A percentile compares a stretch with the other conserved stretches of the same genome.
phyloP scores from a whole-genome alignment of 2,329 filamentous ascomycete species.

The Colletotrichum scovillei region DNA sequence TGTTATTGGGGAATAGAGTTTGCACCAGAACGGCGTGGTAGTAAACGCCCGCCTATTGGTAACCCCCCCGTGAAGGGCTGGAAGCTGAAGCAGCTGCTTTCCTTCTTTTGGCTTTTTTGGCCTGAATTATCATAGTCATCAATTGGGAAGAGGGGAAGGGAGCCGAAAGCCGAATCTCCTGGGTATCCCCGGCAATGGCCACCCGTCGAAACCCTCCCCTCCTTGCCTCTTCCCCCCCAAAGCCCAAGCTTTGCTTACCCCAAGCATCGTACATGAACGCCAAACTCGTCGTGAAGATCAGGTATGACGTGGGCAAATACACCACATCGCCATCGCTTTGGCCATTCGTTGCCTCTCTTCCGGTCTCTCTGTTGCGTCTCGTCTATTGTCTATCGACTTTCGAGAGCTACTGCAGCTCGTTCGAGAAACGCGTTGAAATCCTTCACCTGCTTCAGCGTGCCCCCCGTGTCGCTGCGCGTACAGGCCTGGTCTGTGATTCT shows the following conservation, averaged over 20 bases:
- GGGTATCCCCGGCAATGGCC: constrained; percentile 23
- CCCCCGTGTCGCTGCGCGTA: constrained; percentile 59
- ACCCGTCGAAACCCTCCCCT: background rate
- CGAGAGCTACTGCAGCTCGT: constrained; percentile 67
- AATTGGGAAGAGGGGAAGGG: background rate
- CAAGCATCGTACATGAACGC: background rate
- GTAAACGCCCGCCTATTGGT: background rate
- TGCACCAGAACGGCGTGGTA: background rate
- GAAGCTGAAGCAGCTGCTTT: background rate
- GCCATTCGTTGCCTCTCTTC: background rate
- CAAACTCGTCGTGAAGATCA: background rate
- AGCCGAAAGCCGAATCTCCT: constrained; percentile 28
- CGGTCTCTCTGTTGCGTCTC: background rate
- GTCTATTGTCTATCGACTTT: constrained; percentile 42
- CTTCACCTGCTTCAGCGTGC: constrained; percentile 65
- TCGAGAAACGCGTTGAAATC: constrained; percentile 75
- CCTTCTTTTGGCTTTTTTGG: background rate
- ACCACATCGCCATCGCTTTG: background rate
- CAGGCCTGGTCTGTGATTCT: constrained; percentile 65
- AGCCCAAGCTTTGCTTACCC: background rate
- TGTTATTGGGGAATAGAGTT: constrained; percentile 3
- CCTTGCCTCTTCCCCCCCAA: background rate
- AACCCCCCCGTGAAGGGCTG: background rate
- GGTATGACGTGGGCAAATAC: constrained; percentile 5
- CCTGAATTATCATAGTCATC: constrained; percentile 10